Percentiles rank a stretch among this genome's conserved stretches.
These are phyloP conservation scores for Entonaema liquescens DNA, from an alignment of 495 filamentous ascomycete species.

Conservation along the genomic window DNA sequence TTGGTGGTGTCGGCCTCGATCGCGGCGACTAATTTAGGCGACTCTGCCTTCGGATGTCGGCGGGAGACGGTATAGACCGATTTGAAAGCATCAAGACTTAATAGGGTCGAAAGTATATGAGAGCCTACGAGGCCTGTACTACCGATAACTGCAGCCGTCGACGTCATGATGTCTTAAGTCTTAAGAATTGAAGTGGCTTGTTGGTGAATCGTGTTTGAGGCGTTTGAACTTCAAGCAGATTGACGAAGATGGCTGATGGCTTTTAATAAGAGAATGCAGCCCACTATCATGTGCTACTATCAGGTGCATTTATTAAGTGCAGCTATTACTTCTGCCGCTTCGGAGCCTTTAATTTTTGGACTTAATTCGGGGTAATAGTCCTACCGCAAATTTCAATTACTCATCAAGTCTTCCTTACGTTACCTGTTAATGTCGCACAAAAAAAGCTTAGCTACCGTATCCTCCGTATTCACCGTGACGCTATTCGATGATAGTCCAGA, in stretches of 20 bases:
- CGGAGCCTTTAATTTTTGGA: not conserved
- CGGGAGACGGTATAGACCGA: slow-evolving; percentile 67
- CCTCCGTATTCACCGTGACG: too few relatives aligned
- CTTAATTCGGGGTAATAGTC: not conserved
- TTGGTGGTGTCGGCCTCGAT: slow-evolving; percentile 57
- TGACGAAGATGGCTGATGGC: not conserved
- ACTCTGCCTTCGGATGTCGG: slow-evolving; percentile 54
- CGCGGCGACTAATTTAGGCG: slow-evolving; percentile 60
- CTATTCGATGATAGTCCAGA: not conserved
- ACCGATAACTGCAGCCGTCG: slow-evolving; percentile 62
- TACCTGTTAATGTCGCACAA: not conserved
- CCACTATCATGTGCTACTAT: not conserved
- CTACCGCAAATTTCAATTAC: not conserved
- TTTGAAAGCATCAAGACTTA: slow-evolving; percentile 52
- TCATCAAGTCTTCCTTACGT: not conserved
- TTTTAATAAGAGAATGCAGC: not conserved
- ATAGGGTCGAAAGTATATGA: slow-evolving; percentile 64
- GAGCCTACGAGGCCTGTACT: slow-evolving; percentile 66
- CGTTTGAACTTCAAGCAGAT: not conserved
- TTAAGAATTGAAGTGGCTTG: not conserved
- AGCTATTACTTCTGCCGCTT: not conserved
- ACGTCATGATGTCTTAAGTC: slow-evolving; percentile 41
- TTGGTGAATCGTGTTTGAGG: not conserved
- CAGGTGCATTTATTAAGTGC: not conserved
- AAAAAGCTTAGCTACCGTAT: not conserved